Evolutionary conservation across 176 grass and related monocot species (phyloP).

Genomic region (Ensete ventricosum): DNA sequence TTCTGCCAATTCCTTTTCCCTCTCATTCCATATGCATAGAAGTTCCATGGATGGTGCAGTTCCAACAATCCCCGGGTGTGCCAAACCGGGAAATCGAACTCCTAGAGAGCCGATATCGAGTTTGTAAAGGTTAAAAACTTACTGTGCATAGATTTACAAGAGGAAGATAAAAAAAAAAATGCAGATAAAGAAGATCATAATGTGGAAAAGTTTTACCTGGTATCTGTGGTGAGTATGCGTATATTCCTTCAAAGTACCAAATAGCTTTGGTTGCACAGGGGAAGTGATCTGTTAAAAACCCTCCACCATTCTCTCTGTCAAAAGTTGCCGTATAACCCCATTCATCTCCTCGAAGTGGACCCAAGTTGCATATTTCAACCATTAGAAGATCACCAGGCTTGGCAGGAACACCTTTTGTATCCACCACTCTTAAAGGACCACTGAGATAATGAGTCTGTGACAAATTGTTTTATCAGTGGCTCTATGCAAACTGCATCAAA

Average conservation of each 20-base stretch:
- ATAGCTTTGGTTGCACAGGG: conserved; percentile 78
- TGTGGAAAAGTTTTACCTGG: conserved; percentile 31
- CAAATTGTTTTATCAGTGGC: background rate
- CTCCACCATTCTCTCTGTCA: conserved; percentile 86
- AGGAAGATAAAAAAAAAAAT: background rate
- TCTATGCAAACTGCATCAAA: no score
- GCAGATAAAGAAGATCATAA: background rate
- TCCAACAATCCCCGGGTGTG: conserved; percentile 81
- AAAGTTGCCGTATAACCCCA: conserved; percentile 94
- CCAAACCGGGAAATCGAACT: conserved; percentile 77
- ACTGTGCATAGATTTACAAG: background rate
- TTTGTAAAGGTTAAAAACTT: background rate
- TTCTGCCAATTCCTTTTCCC: conserved; percentile 67
- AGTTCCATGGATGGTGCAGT: conserved; percentile 80
- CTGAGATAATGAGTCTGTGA: conserved; percentile 79
- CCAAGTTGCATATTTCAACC: conserved; percentile 85
- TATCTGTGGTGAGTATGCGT: conserved; percentile 79
- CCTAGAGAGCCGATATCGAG: conserved; percentile 18
- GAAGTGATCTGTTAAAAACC: conserved; percentile 86
- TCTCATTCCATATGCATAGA: conserved; percentile 80
- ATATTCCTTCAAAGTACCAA: conserved; percentile 99
- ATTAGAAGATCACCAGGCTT: conserved; percentile 79
- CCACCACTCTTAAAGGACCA: conserved; percentile 71
- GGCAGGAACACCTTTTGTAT: conserved; percentile 65
- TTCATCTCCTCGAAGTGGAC: conserved; percentile 72